Conservation (phyloP, 306 rosid species). For the Rubus parviflorus region DNA sequence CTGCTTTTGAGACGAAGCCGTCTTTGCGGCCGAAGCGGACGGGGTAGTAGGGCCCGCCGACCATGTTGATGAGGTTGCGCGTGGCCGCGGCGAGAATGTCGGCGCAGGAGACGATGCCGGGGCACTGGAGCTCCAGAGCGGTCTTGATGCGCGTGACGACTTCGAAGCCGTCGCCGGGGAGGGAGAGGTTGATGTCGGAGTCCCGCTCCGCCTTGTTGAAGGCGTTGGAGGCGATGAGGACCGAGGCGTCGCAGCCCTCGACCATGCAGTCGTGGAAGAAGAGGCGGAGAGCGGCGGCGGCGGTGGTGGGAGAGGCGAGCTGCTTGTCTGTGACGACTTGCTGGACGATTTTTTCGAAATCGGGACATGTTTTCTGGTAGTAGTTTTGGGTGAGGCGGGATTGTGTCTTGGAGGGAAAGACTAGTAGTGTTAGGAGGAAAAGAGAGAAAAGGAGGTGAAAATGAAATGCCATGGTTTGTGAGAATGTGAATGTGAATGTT, state of each 20-base stretch:
- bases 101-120: slow-evolving; percentile 44
- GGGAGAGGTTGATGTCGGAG: slow-evolving; percentile 55
- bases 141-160: slow-evolving; percentile 35
- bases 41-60: slow-evolving; percentile 41
- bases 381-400: slow-evolving; percentile 35
- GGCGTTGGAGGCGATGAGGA: slow-evolving; percentile 42
- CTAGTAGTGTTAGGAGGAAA: no score
- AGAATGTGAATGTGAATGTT: neutral
- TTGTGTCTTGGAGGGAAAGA: neutral
- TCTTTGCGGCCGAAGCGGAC: slow-evolving; percentile 44
- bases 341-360: slow-evolving; percentile 31
- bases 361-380: slow-evolving; percentile 50
- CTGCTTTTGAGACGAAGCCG: slow-evolving; percentile 19
- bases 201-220: slow-evolving; percentile 59
- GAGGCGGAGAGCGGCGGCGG: slow-evolving; percentile 54
- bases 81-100: slow-evolving; percentile 41
- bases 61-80: slow-evolving; percentile 29
- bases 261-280: slow-evolving; percentile 54
- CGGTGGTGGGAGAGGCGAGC: slow-evolving; percentile 34
- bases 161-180: slow-evolving; percentile 59
- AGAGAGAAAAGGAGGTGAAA: slow-evolving; percentile 9
- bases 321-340: slow-evolving; percentile 30
- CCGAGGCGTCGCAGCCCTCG: slow-evolving; percentile 54
- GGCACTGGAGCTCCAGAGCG: slow-evolving; percentile 41
- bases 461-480: slow-evolving; percentile 32